These are phyloP conservation scores for Penicillium brasilianum DNA, from an alignment of 2,329 filamentous ascomycete genomes.

Conservation along the genomic window DNA sequence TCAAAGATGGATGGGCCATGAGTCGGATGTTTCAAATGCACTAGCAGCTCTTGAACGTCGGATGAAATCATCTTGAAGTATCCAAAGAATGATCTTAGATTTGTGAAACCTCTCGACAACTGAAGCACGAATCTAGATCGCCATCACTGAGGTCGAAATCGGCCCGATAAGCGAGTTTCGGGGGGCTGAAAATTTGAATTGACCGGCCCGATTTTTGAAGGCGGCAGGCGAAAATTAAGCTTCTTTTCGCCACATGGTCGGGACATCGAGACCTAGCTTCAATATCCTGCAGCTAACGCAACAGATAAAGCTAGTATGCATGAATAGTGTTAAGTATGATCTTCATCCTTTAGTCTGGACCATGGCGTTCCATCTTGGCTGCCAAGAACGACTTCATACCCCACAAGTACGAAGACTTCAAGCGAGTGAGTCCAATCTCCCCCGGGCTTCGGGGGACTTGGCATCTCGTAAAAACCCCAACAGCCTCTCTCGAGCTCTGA, in stretches of 20 bases:
- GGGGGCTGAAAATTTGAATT: background rate
- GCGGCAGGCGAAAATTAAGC: background rate
- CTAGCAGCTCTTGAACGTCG: too few relatives aligned
- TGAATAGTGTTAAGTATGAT: background rate
- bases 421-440: constrained; percentile 2
- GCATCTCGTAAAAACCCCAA: constrained; percentile 10
- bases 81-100: too few relatives aligned
- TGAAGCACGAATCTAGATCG: background rate
- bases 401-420: background rate
- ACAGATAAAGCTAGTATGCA: background rate
- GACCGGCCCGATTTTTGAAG: background rate
- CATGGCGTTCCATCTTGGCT: background rate
- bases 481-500: background rate
- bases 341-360: background rate
- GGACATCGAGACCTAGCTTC: background rate
- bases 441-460: constrained; percentile 1
- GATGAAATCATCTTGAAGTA: too few relatives aligned
- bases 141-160: background rate
- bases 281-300: too few relatives aligned
- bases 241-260: constrained; percentile 4
- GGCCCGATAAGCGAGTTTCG: background rate
- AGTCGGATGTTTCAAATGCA: too few relatives aligned
- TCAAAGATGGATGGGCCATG: too few relatives aligned
- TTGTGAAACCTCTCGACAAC: background rate
- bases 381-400: background rate